A percentile compares a stretch with the other conserved stretches of the same genome.
Evolutionary conservation across 1,284 basidiomycete species (phyloP).

Genomic region (Ceratobasidium sp.): DNA sequence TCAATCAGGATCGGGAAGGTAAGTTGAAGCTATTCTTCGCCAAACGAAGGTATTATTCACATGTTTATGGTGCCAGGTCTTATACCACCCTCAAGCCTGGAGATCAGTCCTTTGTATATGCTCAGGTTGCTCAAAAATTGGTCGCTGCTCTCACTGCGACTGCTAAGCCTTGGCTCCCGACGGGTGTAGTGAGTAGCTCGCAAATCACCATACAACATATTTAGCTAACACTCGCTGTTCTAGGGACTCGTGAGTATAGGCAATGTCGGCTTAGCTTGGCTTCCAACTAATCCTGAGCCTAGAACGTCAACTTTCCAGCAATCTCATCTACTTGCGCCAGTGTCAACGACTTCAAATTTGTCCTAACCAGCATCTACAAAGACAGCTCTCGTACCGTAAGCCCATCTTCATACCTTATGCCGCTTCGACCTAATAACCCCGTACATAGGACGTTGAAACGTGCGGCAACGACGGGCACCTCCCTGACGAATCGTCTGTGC

Average conservation of each 20-base stretch:
- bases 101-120: constrained; percentile 54
- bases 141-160: constrained; percentile 58
- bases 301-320: constrained; percentile 68
- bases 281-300: not conserved
- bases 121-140: constrained; percentile 62
- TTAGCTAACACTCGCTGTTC: not conserved
- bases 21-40: not conserved
- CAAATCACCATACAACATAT: not conserved
- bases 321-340: constrained; percentile 58
- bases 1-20: constrained; percentile 51
- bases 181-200: constrained; percentile 53
- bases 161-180: constrained; percentile 60
- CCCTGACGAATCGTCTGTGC: constrained; percentile 4
- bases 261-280: not conserved
- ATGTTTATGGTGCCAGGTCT: constrained; percentile 55
- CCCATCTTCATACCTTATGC: not conserved
- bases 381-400: constrained; percentile 24
- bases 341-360: constrained; percentile 60
- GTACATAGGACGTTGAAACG: constrained; percentile 27
- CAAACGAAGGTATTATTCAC: constrained; percentile 52
- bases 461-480: constrained; percentile 38
- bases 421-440: not conserved
- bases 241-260: constrained; percentile 38
- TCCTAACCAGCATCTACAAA: constrained; percentile 61
- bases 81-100: constrained; percentile 62